Conservation (phyloP, 2,329 filamentous ascomycete species). For the Calonectria honghensis region DNA sequence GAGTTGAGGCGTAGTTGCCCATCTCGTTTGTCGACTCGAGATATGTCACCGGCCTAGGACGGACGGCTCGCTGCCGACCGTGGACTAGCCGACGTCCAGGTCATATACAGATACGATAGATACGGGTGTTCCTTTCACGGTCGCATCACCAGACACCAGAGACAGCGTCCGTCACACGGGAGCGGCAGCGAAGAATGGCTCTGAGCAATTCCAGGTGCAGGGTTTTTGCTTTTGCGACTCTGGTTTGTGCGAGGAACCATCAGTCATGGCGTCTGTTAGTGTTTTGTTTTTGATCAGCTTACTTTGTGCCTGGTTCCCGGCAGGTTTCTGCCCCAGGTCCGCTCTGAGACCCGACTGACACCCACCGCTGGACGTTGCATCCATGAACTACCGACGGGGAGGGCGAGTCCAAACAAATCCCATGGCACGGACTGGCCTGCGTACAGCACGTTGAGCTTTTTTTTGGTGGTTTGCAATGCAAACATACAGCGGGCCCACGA, state of each 20-base stretch:
- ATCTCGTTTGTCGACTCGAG: constrained; percentile 22
- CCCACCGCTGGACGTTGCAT: constrained; percentile 2
- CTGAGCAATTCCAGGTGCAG: constrained; percentile 1
- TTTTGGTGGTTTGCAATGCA: constrained; percentile 21
- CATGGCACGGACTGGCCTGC: constrained; percentile 8
- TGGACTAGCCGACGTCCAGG: not conserved
- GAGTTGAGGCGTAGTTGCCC: constrained; percentile 29
- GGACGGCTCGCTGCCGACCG: not conserved
- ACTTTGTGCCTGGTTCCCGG: constrained; percentile 34
- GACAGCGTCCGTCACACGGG: not conserved
- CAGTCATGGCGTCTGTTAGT: not conserved
- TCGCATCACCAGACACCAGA: not conserved
- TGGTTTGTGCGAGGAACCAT: constrained; percentile 16
- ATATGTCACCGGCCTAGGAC: constrained; percentile 11
- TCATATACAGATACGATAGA: not conserved
- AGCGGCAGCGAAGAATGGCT: not conserved
- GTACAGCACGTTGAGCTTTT: constrained; percentile 14
- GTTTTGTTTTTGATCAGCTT: constrained; percentile 46
- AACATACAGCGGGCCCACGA: constrained; percentile 1
- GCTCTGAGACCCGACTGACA: constrained; percentile 41
- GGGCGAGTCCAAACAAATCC: not conserved
- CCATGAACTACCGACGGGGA: constrained; percentile 5
- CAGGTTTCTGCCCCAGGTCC: constrained; percentile 29
- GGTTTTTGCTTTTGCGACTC: constrained; percentile 6
- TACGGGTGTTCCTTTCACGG: not conserved